These are phyloP conservation scores for Pisolithus orientalis DNA, from an alignment of 768 basidiomycete species.

Conservation along the genomic window DNA sequence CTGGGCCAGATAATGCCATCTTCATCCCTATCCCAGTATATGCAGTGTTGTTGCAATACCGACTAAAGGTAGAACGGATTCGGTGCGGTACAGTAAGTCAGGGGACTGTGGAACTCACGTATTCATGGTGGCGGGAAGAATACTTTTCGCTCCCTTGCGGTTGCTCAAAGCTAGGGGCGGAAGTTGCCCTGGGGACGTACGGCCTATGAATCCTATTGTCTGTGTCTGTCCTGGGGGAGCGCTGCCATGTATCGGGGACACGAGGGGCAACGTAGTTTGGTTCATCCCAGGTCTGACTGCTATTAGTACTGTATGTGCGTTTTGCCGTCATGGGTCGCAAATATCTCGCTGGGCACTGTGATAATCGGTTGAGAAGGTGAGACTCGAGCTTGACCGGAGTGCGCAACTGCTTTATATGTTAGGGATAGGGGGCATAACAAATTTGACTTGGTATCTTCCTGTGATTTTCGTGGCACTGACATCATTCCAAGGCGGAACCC, in stretches of 20 bases:
- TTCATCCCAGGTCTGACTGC: background rate
- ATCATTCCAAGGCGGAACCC: too few relatives aligned
- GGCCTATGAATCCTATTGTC: conserved; percentile 21
- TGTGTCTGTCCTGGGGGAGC: conserved; percentile 18
- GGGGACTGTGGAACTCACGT: conserved; percentile 13
- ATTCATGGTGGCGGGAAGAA: conserved; percentile 10
- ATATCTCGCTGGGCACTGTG: too few relatives aligned
- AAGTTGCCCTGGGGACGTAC: conserved; percentile 23
- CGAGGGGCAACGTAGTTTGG: conserved; percentile 7
- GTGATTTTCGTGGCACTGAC: too few relatives aligned
- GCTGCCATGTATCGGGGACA: conserved; percentile 18
- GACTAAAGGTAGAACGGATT: conserved; percentile 16
- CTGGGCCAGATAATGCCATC: conserved; percentile 41
- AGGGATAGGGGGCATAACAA: too few relatives aligned
- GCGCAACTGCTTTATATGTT: too few relatives aligned
- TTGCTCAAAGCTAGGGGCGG: conserved; percentile 20
- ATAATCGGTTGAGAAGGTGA: too few relatives aligned
- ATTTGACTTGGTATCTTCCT: too few relatives aligned
- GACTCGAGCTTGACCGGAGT: too few relatives aligned
- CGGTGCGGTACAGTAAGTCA: background rate
- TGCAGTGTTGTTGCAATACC: conserved; percentile 36
- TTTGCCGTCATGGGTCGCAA: background rate
- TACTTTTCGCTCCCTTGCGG: conserved; percentile 17
- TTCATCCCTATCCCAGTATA: conserved; percentile 34
- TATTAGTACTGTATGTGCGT: background rate